Conservation (phyloP, 2,329 filamentous ascomycete species). For the Trichoderma harzianum region DNA sequence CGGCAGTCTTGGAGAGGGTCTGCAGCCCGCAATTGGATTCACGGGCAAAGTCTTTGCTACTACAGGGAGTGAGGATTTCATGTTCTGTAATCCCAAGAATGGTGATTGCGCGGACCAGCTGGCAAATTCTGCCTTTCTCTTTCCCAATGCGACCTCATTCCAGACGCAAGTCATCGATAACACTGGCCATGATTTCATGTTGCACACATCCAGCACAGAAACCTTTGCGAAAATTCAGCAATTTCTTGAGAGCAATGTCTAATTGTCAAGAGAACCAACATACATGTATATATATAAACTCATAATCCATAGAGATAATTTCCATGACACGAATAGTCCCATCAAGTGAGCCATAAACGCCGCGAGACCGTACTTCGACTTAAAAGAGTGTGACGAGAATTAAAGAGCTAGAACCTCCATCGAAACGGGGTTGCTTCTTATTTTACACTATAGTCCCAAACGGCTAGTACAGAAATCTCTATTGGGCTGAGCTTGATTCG, state of each 20-base stretch:
- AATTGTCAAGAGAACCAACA: not conserved
- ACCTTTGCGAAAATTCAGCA: not conserved
- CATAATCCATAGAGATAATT: not conserved
- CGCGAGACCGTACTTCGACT: not conserved
- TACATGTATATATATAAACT: not conserved
- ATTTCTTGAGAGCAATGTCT: not conserved
- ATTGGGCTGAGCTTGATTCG: not conserved
- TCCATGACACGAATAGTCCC: not conserved
- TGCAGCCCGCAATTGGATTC: not conserved
- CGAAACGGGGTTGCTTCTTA: not conserved
- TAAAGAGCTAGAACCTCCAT: not conserved
- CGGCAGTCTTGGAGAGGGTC: not conserved
- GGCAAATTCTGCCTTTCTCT: not conserved
- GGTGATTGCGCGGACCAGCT: not conserved
- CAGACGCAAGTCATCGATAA: not conserved
- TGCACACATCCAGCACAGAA: not conserved
- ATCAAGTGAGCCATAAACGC: not conserved
- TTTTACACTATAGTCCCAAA: not conserved
- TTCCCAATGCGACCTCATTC: not conserved
- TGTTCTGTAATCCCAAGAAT: not conserved
- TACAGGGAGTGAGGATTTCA: not conserved
- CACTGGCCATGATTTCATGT: constrained; percentile 4
- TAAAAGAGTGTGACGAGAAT: not conserved
- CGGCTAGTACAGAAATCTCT: not conserved
- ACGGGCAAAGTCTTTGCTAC: not conserved